Percentiles rank a stretch among this genome's conserved stretches.
Evolutionary conservation across 1,139 yeast species (phyloP).

Genomic region (Chernovozyma sophiae-reginae): DNA sequence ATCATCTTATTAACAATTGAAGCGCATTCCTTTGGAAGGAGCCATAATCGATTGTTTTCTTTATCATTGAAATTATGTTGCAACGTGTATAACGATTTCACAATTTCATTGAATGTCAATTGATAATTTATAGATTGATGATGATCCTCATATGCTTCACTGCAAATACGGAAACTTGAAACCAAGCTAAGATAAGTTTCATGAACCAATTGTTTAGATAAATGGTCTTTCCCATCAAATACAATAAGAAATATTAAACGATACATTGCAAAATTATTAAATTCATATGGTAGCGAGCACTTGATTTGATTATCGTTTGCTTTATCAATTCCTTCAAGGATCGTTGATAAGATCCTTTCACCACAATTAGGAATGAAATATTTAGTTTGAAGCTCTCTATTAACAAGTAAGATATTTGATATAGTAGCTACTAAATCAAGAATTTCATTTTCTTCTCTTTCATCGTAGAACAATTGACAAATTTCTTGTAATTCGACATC

Average conservation of each 20-base stretch:
- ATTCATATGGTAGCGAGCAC: no score
- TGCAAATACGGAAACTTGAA: neutral
- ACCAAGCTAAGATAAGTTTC: neutral
- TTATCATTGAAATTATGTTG: neutral
- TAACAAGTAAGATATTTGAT: slow-evolving; percentile 25
- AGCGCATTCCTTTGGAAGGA: neutral
- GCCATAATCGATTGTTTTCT: neutral
- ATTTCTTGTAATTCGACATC: slow-evolving; percentile 15
- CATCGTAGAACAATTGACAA: slow-evolving; percentile 11
- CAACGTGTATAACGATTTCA: slow-evolving; percentile 2
- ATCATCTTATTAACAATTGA: neutral
- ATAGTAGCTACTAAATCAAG: slow-evolving; percentile 20
- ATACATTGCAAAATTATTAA: slow-evolving; percentile 13
- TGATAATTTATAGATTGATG: neutral
- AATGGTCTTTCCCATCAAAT: slow-evolving; percentile 15
- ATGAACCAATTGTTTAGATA: neutral
- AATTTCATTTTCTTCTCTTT: slow-evolving; percentile 9
- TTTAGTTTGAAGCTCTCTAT: slow-evolving; percentile 18
- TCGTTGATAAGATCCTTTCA: neutral
- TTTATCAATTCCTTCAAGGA: no score
- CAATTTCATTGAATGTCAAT: slow-evolving; percentile 1
- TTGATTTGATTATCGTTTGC: no score
- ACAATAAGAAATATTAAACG: slow-evolving; percentile 25
- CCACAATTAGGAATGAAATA: slow-evolving; percentile 21
- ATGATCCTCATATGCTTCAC: neutral